These are phyloP conservation scores for Beauveria australis DNA, from an alignment of 2,329 filamentous ascomycete genomes.

Conservation along the genomic window DNA sequence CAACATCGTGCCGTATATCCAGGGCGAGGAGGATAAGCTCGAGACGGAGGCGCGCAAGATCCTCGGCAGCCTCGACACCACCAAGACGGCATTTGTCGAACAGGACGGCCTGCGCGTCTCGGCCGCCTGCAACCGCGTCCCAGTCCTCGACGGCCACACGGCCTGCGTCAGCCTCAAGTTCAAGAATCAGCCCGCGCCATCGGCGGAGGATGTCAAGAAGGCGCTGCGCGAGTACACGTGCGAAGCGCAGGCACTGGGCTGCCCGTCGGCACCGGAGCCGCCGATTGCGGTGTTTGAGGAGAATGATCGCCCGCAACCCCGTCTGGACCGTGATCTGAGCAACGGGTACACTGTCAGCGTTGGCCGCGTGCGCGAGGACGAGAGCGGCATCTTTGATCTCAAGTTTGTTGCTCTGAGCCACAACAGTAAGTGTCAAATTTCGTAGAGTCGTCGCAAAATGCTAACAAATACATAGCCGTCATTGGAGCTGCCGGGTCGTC, in stretches of 20 bases:
- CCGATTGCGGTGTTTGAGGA: conserved; percentile 88
- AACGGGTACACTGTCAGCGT: conserved; percentile 87
- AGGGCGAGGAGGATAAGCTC: conserved; percentile 91
- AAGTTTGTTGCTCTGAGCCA: conserved; percentile 93
- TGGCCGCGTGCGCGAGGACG: conserved; percentile 76
- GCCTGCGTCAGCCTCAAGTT: conserved; percentile 89
- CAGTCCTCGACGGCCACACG: conserved; percentile 92
- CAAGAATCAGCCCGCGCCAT: conserved; percentile 64
- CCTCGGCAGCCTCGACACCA: conserved; percentile 64
- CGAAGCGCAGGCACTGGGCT: conserved; percentile 76
- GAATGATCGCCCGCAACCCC: conserved; percentile 80
- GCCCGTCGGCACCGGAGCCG: conserved; percentile 73
- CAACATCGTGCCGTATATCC: conserved; percentile 91
- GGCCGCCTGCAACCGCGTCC: conserved; percentile 85
- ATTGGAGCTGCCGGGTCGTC: conserved; percentile 95
- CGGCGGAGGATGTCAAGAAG: conserved; percentile 65
- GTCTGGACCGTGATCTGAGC: conserved; percentile 78
- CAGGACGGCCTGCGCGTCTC: conserved; percentile 68
- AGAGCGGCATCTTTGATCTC: conserved; percentile 84
- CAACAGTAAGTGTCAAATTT: conserved; percentile 41
- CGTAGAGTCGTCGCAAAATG: not conserved
- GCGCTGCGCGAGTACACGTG: conserved; percentile 74
- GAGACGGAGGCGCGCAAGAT: conserved; percentile 95
- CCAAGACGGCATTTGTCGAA: conserved; percentile 67
- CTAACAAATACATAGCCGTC: conserved; percentile 49